A percentile compares a stretch with the other conserved stretches of the same genome.
Evolutionary conservation across 2,329 filamentous ascomycete species (phyloP).

Genomic region (Penicillium sp.): DNA sequence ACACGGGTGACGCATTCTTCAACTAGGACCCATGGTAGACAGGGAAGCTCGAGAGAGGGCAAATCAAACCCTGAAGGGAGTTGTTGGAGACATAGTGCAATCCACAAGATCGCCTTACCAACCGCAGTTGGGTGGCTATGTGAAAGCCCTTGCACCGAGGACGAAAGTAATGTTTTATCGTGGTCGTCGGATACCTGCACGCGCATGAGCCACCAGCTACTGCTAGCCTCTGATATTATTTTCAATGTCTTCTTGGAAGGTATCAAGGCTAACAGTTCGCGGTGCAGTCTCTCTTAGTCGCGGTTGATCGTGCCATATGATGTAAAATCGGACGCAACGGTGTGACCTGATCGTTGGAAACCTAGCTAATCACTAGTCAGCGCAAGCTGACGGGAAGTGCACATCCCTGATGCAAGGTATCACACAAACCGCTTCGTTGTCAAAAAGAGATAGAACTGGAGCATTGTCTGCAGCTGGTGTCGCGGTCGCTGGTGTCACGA

Average conservation of each 20-base stretch:
- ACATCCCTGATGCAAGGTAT: neutral
- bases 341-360: conserved; percentile 5
- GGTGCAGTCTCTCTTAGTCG: conserved; percentile 1
- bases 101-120: conserved; percentile 10
- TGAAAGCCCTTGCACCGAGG: neutral
- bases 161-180: conserved; percentile 5
- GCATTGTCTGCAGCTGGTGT: conserved; percentile 12
- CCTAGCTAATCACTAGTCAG: conserved; percentile 6
- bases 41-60: conserved; percentile 1
- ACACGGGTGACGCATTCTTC: conserved; percentile 5
- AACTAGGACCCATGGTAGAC: conserved; percentile 1
- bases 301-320: neutral
- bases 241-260: conserved; percentile 3
- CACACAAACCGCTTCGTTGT: conserved; percentile 7
- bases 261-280: conserved; percentile 5
- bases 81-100: conserved; percentile 12
- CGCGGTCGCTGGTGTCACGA: neutral
- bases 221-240: conserved; percentile 4
- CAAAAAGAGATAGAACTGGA: conserved; percentile 12
- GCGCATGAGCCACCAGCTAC: conserved; percentile 14
- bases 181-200: conserved; percentile 5
- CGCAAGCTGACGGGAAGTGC: neutral
- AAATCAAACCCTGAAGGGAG: conserved; percentile 5
- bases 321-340: neutral
- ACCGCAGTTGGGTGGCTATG: conserved; percentile 6